Evolutionary conservation across 2,329 filamentous ascomycete genomes (phyloP).

Genomic region (Orbilia quercus): DNA sequence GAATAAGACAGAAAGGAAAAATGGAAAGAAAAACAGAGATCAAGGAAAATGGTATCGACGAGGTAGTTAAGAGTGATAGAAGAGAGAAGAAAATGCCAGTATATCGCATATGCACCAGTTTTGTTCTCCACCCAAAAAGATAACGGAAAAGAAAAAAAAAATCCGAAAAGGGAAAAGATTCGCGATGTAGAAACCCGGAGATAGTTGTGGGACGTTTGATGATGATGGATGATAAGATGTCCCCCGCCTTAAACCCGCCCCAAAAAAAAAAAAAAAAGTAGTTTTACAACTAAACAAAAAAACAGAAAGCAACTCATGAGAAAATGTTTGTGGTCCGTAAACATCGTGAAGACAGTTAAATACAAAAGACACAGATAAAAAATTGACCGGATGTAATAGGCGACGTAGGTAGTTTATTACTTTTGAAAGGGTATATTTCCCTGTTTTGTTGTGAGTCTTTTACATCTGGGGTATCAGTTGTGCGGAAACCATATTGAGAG

Average conservation of each 20-base stretch:
- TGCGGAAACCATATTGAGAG: slow-evolving; percentile 49
- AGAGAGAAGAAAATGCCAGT: slow-evolving; percentile 31
- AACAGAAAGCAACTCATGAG: slow-evolving; percentile 50
- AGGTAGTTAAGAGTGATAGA: slow-evolving; percentile 12
- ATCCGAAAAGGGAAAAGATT: slow-evolving; percentile 27
- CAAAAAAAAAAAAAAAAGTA: slow-evolving; percentile 8
- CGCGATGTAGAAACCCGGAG: slow-evolving; percentile 27
- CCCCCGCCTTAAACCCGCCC: slow-evolving; percentile 18
- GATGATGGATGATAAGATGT: too few relatives aligned
- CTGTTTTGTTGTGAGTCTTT: slow-evolving; percentile 29
- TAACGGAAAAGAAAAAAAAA: slow-evolving; percentile 35
- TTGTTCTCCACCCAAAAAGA: slow-evolving; percentile 41
- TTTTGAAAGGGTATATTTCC: slow-evolving; percentile 3
- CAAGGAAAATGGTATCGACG: slow-evolving; percentile 52
- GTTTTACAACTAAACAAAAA: too few relatives aligned
- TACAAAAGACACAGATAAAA: slow-evolving; percentile 50
- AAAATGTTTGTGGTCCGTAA: slow-evolving; percentile 43
- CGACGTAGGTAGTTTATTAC: background rate
- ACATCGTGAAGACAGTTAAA: slow-evolving; percentile 54
- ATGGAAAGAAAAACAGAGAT: slow-evolving; percentile 13
- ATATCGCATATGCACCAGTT: slow-evolving; percentile 45
- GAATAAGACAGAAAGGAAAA: slow-evolving; percentile 13
- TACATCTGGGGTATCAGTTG: slow-evolving; percentile 57
- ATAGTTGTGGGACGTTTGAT: too few relatives aligned
- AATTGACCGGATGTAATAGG: slow-evolving; percentile 1